Base-by-base conservation (phyloP, 805 yeast genomes). In the Jamesozyma spencerorum region DNA sequence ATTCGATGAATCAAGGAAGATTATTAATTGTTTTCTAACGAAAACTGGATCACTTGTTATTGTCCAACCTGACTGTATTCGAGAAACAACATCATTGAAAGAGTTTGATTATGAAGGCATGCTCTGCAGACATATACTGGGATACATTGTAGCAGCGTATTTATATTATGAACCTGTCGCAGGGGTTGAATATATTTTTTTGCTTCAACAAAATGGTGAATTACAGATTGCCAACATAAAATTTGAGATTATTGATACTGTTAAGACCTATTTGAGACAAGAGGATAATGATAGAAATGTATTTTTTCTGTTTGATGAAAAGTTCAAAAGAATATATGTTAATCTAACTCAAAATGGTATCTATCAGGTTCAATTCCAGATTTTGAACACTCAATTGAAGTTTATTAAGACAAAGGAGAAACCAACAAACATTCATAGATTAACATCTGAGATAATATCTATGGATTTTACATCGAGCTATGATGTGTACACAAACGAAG, bases 181-280 rank as follows among this genome's bases (percentile, higher is more conserved):
- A 6, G 31, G 33, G 3, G 40, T 37, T 7, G 47, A 48, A 6
- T 54, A 44, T 22, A 26, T 51, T 6, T 31, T 54, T 20, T 5
- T 54, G 1, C 40, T 55, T 7, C 50, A 51, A 37, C 47, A 45
- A 18, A 36, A 44, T 38, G 60, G 60, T 3, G 36, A 29, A 8
- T 29, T 54, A 22, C 51, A 50, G 19, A 30, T 50, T 33, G 13
- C 18, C 11, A 36, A 47, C 11, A 36, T 47, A 2, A 30, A 34
- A 12, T 27, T 39, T 10, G 7, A 31, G 11, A 10, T 31, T 12
- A 17, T 51, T 3, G 57, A 53, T 36, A 12, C 36, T 5, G 18
- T 53, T 6, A 38, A 47, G 2, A 48, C 50, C 2, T 40, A 33
- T 1, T 34, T 43, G 5, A 33, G 19, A 15, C 46, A 42, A 31